Evolutionary conservation across 192 early-diverging fungal species (phyloP).

Genomic region (Dissophora globulifera): DNA sequence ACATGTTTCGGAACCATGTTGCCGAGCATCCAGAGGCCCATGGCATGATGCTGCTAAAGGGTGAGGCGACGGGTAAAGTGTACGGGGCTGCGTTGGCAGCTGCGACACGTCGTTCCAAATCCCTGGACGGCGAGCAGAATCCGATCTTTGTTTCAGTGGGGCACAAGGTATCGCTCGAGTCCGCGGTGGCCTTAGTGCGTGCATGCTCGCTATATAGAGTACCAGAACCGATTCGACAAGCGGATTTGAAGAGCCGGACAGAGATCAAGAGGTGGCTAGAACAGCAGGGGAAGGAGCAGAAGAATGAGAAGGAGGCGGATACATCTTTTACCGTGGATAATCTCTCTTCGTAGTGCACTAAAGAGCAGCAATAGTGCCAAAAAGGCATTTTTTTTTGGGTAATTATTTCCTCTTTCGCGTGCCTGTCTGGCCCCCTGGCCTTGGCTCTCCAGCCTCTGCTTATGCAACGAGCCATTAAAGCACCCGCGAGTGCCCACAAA

Average conservation of each 20-base stretch:
- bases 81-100: slow-evolving; percentile 58
- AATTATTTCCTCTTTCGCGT: too few relatives aligned
- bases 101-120: slow-evolving; percentile 10
- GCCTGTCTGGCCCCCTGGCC: too few relatives aligned
- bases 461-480: too few relatives aligned
- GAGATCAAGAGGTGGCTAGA: slow-evolving; percentile 57
- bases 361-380: too few relatives aligned
- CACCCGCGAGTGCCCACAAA: too few relatives aligned
- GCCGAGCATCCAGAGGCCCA: slow-evolving; percentile 2
- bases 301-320: too few relatives aligned
- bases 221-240: slow-evolving; percentile 91
- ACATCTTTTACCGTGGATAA: too few relatives aligned
- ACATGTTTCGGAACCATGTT: slow-evolving; percentile 29
- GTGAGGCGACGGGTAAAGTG: slow-evolving; percentile 53
- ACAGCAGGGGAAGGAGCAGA: slow-evolving; percentile 4
- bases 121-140: slow-evolving; percentile 56
- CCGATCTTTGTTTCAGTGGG: slow-evolving; percentile 91
- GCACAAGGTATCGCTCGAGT: slow-evolving; percentile 76
- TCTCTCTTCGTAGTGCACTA: too few relatives aligned
- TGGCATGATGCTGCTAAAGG: slow-evolving; percentile 59
- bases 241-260: slow-evolving; percentile 75
- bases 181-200: slow-evolving; percentile 75
- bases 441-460: too few relatives aligned
- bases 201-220: slow-evolving; percentile 73
- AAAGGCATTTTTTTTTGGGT: too few relatives aligned